Percentiles rank a stretch among this genome's conserved stretches.
These are phyloP conservation scores for Xylaria palmicola DNA, from an alignment of 495 filamentous ascomycete genomes.

Conservation along the genomic window DNA sequence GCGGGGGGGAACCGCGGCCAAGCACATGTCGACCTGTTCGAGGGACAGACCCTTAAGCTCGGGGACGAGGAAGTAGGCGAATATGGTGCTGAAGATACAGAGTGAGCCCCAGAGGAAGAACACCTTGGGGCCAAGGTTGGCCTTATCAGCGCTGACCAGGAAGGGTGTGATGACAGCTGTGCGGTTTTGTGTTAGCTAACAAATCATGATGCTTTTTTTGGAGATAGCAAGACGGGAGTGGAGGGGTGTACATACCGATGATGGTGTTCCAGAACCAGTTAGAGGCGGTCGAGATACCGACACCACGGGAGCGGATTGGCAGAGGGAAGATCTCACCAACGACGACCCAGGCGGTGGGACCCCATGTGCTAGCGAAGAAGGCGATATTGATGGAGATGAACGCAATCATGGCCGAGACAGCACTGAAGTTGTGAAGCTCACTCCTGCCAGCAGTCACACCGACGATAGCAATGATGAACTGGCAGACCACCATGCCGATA, in stretches of 20 bases:
- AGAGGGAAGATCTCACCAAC: constrained; percentile 78
- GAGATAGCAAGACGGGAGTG: too few relatives aligned
- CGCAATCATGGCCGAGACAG: constrained; percentile 55
- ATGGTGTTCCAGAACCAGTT: constrained; percentile 78
- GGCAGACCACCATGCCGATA: constrained; percentile 67
- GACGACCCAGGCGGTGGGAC: constrained; percentile 71
- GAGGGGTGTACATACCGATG: constrained; percentile 19
- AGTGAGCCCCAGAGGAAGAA: constrained; percentile 70
- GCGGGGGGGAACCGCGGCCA: constrained; percentile 65
- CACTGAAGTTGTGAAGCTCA: constrained; percentile 34
- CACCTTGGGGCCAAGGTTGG: constrained; percentile 60
- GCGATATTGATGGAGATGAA: constrained; percentile 76
- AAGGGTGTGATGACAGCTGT: constrained; percentile 64
- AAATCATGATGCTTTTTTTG: too few relatives aligned
- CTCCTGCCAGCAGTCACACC: constrained; percentile 53
- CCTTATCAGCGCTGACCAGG: constrained; percentile 55
- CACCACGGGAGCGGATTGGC: constrained; percentile 70
- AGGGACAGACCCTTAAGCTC: constrained; percentile 77
- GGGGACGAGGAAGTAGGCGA: constrained; percentile 70
- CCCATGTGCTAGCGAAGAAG: constrained; percentile 71
- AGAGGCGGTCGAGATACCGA: constrained; percentile 69
- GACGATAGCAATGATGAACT: constrained; percentile 64
- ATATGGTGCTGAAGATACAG: constrained; percentile 56
- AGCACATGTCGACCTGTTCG: constrained; percentile 76
- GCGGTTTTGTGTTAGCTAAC: constrained; percentile 44